A percentile compares a stretch with the other conserved stretches of the same genome.
phyloP scores from a whole-genome alignment of 306 rosid species.

The Lathyrus aphaca region DNA sequence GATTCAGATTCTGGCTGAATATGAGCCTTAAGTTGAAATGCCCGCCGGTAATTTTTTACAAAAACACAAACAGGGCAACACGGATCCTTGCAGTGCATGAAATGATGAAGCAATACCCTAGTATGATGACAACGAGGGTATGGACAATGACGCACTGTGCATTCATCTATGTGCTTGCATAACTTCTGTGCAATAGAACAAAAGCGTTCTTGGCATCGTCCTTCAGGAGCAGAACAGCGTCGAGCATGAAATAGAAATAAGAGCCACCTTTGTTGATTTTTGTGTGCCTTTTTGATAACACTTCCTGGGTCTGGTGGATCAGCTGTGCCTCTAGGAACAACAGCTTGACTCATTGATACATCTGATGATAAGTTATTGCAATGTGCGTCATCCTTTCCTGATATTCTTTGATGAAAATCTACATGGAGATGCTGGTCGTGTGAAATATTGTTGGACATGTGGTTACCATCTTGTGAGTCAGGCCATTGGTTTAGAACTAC shows the following conservation, averaged over 20 bases:
- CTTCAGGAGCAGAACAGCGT: conserved; percentile 75
- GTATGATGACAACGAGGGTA: conserved; percentile 74
- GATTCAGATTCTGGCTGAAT: conserved; percentile 48
- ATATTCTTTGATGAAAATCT: conserved; percentile 53
- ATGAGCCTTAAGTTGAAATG: conserved; percentile 46
- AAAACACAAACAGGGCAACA: conserved; percentile 90
- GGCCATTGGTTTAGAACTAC: conserved; percentile 45
- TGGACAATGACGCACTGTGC: conserved; percentile 49
- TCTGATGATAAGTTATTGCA: conserved; percentile 79
- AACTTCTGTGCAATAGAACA: conserved; percentile 70
- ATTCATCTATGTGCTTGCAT: conserved; percentile 73
- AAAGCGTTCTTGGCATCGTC: conserved; percentile 66
- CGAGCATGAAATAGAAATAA: conserved; percentile 89
- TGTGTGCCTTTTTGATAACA: conserved; percentile 44
- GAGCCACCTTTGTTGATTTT: conserved; percentile 93
- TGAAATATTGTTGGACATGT: conserved; percentile 36
- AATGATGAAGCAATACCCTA: conserved; percentile 69
- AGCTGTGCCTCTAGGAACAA: conserved; percentile 49
- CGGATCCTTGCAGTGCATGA: conserved; percentile 61
- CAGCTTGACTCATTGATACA: conserved; percentile 70
- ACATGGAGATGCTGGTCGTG: conserved; percentile 48
- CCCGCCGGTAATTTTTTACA: conserved; percentile 57
- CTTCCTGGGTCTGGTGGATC: conserved; percentile 47
- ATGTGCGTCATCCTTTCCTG: conserved; percentile 77
- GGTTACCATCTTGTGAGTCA: conserved; percentile 49